These are phyloP conservation scores for Rhizophora apiculata DNA, from an alignment of 345 rosid species.

Conservation along the genomic window DNA sequence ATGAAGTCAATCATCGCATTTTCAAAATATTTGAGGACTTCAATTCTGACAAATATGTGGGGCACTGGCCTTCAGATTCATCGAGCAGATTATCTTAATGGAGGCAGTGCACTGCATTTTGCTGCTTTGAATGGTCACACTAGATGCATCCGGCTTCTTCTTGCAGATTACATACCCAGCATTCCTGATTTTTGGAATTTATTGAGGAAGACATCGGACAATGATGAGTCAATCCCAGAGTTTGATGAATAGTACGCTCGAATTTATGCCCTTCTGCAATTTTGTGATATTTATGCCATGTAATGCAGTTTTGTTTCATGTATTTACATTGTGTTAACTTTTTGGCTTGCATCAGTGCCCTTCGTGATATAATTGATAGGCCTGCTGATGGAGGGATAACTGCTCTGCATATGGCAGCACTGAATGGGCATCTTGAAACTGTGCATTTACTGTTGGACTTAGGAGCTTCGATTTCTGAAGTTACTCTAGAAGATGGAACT, in stretches of 20 bases:
- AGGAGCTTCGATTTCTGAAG: constrained; percentile 75
- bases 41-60: constrained; percentile 18
- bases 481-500: constrained; percentile 87
- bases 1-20: background rate
- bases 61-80: constrained; percentile 53
- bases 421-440: constrained; percentile 83
- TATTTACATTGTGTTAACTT: constrained; percentile 6
- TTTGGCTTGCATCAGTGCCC: constrained; percentile 44
- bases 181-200: constrained; percentile 49
- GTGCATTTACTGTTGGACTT: constrained; percentile 79
- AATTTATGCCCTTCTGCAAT: background rate
- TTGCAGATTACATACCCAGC: constrained; percentile 84
- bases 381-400: constrained; percentile 96
- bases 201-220: constrained; percentile 34
- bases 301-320: constrained; percentile 1
- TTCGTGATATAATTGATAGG: constrained; percentile 61
- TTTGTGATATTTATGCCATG: background rate
- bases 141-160: constrained; percentile 80
- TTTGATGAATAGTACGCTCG: constrained; percentile 52
- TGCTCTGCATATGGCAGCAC: constrained; percentile 89
- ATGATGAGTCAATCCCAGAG: constrained; percentile 38
- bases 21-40: constrained; percentile 7
- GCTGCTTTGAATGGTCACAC: constrained; percentile 93
- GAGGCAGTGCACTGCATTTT: constrained; percentile 93
- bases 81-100: constrained; percentile 86